Evolutionary conservation across 148 eudicot genomes (phyloP).

Genomic region (Pouteria glomerata): DNA sequence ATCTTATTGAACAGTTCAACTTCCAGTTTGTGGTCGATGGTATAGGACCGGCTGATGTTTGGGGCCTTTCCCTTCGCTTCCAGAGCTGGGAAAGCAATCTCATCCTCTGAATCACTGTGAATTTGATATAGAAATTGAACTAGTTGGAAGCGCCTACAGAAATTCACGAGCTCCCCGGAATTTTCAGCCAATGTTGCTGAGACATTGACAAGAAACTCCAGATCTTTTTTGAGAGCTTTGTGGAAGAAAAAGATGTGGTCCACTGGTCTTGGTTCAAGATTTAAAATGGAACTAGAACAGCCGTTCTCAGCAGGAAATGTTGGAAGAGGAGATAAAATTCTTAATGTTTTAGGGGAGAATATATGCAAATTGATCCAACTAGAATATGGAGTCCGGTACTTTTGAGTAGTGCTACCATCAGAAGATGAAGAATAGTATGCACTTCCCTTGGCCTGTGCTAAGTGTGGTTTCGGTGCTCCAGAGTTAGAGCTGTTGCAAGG

Average conservation of each 20-base stretch:
- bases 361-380: constrained; percentile 39
- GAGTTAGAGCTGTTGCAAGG: constrained; percentile 14
- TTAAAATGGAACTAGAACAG: constrained; percentile 17
- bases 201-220: constrained; percentile 54
- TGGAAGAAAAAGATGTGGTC: constrained; percentile 75
- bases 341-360: constrained; percentile 37
- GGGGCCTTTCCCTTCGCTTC: constrained; percentile 59
- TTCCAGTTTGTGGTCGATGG: constrained; percentile 78
- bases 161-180: constrained; percentile 40
- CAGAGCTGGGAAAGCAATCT: constrained; percentile 83
- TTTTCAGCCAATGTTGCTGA: constrained; percentile 56
- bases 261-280: constrained; percentile 64
- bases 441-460: constrained; percentile 6
- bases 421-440: constrained; percentile 23
- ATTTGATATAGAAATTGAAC: constrained; percentile 46
- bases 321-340: constrained; percentile 23
- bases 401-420: constrained; percentile 15
- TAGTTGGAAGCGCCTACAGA: constrained; percentile 46
- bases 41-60: constrained; percentile 69
- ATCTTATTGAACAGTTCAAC: constrained; percentile 49
- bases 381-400: constrained; percentile 31
- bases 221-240: constrained; percentile 79
- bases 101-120: constrained; percentile 88
- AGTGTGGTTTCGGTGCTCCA: constrained; percentile 4
- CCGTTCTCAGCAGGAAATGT: constrained; percentile 18